phyloP scores from a whole-genome alignment of 2,329 filamentous ascomycete species.

The Pseudodiploospora longispora region DNA sequence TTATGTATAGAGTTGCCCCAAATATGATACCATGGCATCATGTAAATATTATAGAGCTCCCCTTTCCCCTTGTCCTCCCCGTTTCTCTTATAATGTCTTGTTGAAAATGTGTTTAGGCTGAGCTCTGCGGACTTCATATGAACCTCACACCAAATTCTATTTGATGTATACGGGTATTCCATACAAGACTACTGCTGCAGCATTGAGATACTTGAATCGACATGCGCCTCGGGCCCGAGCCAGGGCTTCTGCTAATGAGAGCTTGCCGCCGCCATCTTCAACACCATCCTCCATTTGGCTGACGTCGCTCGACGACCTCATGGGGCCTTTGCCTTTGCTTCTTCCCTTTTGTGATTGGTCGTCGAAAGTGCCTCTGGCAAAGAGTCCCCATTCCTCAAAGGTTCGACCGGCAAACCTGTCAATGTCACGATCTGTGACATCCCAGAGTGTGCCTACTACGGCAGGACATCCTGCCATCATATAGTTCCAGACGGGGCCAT shows the following conservation, averaged over 20 bases:
- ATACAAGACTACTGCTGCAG: constrained; percentile 88
- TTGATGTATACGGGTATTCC: constrained; percentile 83
- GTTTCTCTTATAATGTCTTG: no score
- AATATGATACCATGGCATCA: no score
- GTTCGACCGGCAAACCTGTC: constrained; percentile 77
- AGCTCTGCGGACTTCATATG: no score
- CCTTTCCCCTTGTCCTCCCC: no score
- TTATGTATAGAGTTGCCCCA: no score
- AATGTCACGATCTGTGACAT: constrained; percentile 95
- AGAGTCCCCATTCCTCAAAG: constrained; percentile 81
- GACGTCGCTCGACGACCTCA: constrained; percentile 15
- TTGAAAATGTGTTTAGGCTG: no score
- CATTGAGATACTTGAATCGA: constrained; percentile 83
- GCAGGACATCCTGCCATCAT: constrained; percentile 81
- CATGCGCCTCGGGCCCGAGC: constrained; percentile 68
- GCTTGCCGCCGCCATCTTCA: constrained; percentile 25
- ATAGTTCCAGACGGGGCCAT: constrained; percentile 85
- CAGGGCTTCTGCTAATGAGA: constrained; percentile 72
- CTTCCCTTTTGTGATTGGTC: constrained; percentile 20
- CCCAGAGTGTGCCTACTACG: constrained; percentile 89
- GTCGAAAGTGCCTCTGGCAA: constrained; percentile 39
- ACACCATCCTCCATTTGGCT: constrained; percentile 17
- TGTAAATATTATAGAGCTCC: no score
- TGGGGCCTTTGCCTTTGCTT: constrained; percentile 17
- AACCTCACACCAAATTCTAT: constrained; percentile 9